Evolutionary conservation across 192 early-diverging fungal species (phyloP).

Genomic region (Coemansia reversa): DNA sequence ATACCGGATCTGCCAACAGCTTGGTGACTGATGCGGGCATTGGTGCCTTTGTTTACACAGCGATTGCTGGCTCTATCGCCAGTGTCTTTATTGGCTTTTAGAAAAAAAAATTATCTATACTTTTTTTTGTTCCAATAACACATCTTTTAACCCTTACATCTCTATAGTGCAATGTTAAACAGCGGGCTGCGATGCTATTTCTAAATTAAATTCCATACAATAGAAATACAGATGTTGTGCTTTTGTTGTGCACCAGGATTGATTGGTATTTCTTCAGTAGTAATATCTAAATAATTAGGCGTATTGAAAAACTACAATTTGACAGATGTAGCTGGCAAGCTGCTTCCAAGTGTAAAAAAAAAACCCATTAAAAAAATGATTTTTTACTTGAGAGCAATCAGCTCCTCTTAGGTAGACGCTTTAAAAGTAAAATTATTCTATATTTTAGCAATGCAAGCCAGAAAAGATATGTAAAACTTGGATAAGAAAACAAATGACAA

Average conservation of each 20-base stretch:
- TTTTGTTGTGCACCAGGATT: not conserved
- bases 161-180: not conserved
- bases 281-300: not conserved
- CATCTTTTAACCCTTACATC: not conserved
- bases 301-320: too few species aligned
- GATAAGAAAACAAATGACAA: slow-evolving; percentile 1
- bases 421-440: slow-evolving; percentile 4
- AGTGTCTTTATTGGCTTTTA: not conserved
- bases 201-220: not conserved
- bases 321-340: not conserved
- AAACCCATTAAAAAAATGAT: too few species aligned
- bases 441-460: not conserved
- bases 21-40: not conserved
- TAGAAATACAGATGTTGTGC: not conserved
- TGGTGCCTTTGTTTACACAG: not conserved
- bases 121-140: slow-evolving; percentile 1
- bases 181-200: not conserved
- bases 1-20: not conserved
- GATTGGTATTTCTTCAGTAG: not conserved
- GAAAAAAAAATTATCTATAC: not conserved
- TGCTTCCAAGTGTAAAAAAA: not conserved
- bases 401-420: not conserved
- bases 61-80: not conserved
- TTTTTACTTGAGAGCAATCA: not conserved
- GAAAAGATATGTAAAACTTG: slow-evolving; percentile 1